Percentiles rank a stretch among this genome's conserved stretches.
Evolutionary conservation across 2,329 filamentous ascomycete genomes (phyloP).

Genomic region (Fusarium praegraminearum): DNA sequence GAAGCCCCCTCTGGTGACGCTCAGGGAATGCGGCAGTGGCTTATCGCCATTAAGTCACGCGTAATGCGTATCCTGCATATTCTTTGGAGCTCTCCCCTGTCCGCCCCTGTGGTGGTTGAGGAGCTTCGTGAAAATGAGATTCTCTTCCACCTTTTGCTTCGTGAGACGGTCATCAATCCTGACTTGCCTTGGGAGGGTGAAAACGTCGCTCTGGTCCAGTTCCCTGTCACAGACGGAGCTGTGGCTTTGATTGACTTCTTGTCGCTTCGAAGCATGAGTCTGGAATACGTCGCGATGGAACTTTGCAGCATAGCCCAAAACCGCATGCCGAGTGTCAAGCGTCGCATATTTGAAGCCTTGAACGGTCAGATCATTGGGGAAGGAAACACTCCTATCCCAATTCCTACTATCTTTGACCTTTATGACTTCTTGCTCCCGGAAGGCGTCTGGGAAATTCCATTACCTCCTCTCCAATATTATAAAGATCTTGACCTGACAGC

Average conservation of each 20-base stretch:
- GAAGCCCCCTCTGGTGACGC: slow-evolving; percentile 74
- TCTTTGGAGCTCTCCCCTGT: slow-evolving; percentile 86
- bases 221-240: slow-evolving; percentile 76
- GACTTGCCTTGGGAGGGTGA: slow-evolving; percentile 80
- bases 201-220: slow-evolving; percentile 69
- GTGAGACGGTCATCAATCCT: slow-evolving; percentile 76
- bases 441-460: slow-evolving; percentile 61
- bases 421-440: slow-evolving; percentile 83
- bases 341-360: slow-evolving; percentile 77
- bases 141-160: slow-evolving; percentile 80
- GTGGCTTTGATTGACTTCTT: slow-evolving; percentile 82
- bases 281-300: slow-evolving; percentile 89
- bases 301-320: slow-evolving; percentile 80
- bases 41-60: slow-evolving; percentile 75
- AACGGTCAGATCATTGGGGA: slow-evolving; percentile 79
- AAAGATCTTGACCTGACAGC: slow-evolving; percentile 74
- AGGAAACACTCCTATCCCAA: slow-evolving; percentile 73
- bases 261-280: slow-evolving; percentile 77
- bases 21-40: slow-evolving; percentile 73
- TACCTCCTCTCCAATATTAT: slow-evolving; percentile 70
- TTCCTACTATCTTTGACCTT: slow-evolving; percentile 87
- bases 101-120: slow-evolving; percentile 77
- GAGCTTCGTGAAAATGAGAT: slow-evolving; percentile 85
- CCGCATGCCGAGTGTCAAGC: slow-evolving; percentile 76
- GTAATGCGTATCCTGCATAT: slow-evolving; percentile 80